Conservation (phyloP, 2,329 filamentous ascomycete species). For the Colletotrichum costaricense region DNA sequence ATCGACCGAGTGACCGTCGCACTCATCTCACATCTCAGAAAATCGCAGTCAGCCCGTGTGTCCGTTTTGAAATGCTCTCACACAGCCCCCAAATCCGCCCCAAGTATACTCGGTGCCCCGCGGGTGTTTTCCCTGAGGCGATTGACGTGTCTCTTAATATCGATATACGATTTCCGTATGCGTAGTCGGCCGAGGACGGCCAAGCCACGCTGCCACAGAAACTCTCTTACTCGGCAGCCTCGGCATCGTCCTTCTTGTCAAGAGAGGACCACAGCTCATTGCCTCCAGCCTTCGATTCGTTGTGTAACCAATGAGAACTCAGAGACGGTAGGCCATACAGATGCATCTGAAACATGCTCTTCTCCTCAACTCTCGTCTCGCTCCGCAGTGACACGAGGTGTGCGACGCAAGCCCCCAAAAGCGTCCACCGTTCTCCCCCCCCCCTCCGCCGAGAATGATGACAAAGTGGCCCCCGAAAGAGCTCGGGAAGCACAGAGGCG, state of each 20-base stretch:
- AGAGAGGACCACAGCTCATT: background rate
- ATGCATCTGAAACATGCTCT: conserved; percentile 34
- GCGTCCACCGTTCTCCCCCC: background rate
- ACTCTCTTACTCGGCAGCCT: conserved; percentile 10
- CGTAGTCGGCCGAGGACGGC: background rate
- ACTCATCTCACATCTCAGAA: conserved; percentile 29
- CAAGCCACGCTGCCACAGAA: background rate
- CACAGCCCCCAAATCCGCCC: background rate
- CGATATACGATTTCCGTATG: background rate
- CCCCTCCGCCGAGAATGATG: background rate
- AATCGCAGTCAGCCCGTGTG: background rate
- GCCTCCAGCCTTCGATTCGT: conserved; percentile 1
- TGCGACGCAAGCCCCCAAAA: conserved; percentile 22
- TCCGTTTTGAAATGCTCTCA: conserved; percentile 9
- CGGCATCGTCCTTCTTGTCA: conserved; percentile 8
- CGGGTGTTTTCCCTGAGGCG: background rate
- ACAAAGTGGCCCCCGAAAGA: background rate
- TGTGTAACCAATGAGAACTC: conserved; percentile 7
- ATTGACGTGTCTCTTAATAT: background rate
- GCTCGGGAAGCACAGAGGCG: background rate
- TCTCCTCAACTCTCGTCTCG: background rate
- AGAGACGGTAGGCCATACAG: background rate
- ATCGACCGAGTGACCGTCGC: conserved; percentile 24
- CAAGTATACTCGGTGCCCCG: background rate
- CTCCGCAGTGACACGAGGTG: conserved; percentile 31